These are phyloP conservation scores for Neospermospora avenae DNA, from an alignment of 2,329 filamentous ascomycete species.

Conservation along the genomic window DNA sequence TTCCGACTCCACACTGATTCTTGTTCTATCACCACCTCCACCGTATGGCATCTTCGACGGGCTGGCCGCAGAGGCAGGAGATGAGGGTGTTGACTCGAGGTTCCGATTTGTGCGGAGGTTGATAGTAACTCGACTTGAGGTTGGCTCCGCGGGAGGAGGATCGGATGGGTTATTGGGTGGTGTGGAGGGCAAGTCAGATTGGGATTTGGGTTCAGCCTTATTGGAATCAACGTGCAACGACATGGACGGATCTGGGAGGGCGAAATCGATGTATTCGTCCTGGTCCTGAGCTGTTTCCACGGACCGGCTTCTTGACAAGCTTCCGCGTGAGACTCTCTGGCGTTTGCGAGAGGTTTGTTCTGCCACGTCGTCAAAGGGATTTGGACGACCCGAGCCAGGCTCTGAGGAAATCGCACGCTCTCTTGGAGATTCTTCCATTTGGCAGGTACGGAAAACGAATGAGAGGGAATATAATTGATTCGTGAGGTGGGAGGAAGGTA, in stretches of 20 bases:
- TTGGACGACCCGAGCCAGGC: conserved; percentile 59
- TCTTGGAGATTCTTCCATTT: conserved; percentile 45
- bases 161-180: conserved; percentile 33
- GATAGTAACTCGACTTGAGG: conserved; percentile 58
- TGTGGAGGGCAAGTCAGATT: conserved; percentile 32
- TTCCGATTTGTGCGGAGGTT: conserved; percentile 51
- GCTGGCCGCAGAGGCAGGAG: conserved; percentile 42
- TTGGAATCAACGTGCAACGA: conserved; percentile 15
- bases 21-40: conserved; percentile 18
- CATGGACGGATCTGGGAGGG: conserved; percentile 15
- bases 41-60: conserved; percentile 29
- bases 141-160: conserved; percentile 40
- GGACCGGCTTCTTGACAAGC: conserved; percentile 54
- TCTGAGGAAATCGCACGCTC: conserved; percentile 61
- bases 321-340: conserved; percentile 55
- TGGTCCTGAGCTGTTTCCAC: conserved; percentile 37
- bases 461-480: conserved; percentile 38
- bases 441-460: conserved; percentile 43
- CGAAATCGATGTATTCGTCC: conserved; percentile 15
- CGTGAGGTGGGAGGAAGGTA: conserved; percentile 44
- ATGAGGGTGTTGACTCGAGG: conserved; percentile 42
- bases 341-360: conserved; percentile 54
- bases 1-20: conserved; percentile 32
- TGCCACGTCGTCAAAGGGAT: conserved; percentile 58
- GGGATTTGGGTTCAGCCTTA: conserved; percentile 32